A percentile compares a stretch with the other conserved stretches of the same genome.
Conservation (phyloP, 805 yeast genomes). For the Osmozyma mogii region DNA sequence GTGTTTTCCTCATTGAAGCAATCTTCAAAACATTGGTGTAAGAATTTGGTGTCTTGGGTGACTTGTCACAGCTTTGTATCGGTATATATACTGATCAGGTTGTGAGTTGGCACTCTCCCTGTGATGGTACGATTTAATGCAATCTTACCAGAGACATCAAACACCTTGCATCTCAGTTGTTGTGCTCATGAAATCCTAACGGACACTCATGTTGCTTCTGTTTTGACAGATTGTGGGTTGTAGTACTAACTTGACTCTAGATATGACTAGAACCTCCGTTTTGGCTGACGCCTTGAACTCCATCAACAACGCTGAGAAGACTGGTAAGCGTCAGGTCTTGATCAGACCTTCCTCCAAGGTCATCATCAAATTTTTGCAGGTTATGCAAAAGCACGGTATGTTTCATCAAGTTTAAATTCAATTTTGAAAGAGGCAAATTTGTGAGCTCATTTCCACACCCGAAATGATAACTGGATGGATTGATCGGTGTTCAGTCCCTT, state of each 20-base stretch:
- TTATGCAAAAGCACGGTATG: slow-evolving; percentile 26
- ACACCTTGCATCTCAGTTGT: slow-evolving; percentile 7
- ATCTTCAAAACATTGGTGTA: slow-evolving; percentile 13
- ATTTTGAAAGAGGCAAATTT: too few relatives aligned
- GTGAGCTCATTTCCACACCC: slow-evolving; percentile 47
- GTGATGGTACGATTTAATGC: background rate
- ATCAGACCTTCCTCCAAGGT: slow-evolving; percentile 30
- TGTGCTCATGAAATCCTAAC: slow-evolving; percentile 14
- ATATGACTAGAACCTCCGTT: slow-evolving; percentile 28
- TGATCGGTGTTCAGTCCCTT: slow-evolving; percentile 81
- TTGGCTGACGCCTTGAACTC: slow-evolving; percentile 30
- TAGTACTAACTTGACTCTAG: slow-evolving; percentile 12
- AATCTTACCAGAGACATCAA: slow-evolving; percentile 6
- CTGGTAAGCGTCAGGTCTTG: slow-evolving; percentile 30
- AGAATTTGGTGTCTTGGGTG: slow-evolving; percentile 11
- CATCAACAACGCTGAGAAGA: slow-evolving; percentile 30
- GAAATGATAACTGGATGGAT: slow-evolving; percentile 98
- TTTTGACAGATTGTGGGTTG: slow-evolving; percentile 12
- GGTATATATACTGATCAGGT: slow-evolving; percentile 1
- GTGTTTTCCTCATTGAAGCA: slow-evolving; percentile 4
- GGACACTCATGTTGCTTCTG: slow-evolving; percentile 19
- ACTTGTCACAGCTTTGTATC: slow-evolving; percentile 1
- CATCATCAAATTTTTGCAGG: slow-evolving; percentile 25
- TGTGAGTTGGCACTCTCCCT: too few relatives aligned
- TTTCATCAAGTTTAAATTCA: background rate